Evolutionary conservation across 164 flowering plant species (phyloP).

Genomic region (Echeveria elegans): DNA sequence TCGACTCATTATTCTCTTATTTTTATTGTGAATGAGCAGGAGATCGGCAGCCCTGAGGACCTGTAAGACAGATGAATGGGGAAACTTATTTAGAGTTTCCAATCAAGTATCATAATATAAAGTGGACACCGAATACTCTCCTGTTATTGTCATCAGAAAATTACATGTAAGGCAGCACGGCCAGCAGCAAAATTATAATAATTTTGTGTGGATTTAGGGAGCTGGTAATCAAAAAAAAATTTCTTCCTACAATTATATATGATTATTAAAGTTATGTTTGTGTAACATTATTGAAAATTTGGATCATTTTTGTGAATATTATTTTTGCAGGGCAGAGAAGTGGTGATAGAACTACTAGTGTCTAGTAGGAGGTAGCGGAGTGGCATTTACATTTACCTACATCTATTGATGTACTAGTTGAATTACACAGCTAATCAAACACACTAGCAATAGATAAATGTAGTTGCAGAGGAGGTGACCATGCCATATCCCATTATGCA

Average conservation of each 20-base stretch:
- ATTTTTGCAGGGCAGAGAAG: too few relatives aligned
- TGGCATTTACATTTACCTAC: too few relatives aligned
- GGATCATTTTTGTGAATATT: too few relatives aligned
- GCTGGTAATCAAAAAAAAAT: too few relatives aligned
- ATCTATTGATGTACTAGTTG: neutral
- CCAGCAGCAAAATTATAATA: neutral
- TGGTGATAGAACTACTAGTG: too few relatives aligned
- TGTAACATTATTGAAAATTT: too few relatives aligned
- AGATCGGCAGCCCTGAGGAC: too few relatives aligned
- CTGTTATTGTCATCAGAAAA: neutral
- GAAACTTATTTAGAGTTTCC: neutral
- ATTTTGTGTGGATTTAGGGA: neutral
- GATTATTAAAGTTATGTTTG: too few relatives aligned
- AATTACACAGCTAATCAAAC: neutral
- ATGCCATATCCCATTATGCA: neutral
- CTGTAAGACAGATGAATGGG: neutral
- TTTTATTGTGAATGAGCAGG: too few relatives aligned
- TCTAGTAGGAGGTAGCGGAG: neutral
- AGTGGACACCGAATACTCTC: neutral
- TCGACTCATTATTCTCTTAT: too few relatives aligned
- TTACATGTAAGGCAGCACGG: neutral
- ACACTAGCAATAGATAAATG: neutral
- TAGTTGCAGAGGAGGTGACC: neutral
- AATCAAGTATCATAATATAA: neutral
- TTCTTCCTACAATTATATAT: too few relatives aligned